phyloP scores from a whole-genome alignment of 768 basidiomycete genomes.

The Pilatotrama ljubarskyi region DNA sequence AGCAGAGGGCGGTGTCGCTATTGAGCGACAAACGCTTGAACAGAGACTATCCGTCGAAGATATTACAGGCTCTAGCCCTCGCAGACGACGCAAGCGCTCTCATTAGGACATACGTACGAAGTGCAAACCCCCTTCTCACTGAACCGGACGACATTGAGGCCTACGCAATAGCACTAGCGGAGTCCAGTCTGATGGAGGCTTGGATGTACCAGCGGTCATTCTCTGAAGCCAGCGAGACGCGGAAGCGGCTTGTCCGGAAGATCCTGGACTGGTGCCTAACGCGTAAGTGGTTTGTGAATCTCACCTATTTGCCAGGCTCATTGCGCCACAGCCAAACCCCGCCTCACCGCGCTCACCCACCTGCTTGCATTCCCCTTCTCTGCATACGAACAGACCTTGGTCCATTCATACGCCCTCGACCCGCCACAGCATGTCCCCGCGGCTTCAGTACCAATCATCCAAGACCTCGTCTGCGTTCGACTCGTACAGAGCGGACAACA shows the following conservation, averaged over 20 bases:
- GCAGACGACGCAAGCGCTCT: conserved; percentile 49
- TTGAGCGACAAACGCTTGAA: conserved; percentile 76
- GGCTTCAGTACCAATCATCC: conserved; percentile 56
- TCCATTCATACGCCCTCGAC: conserved; percentile 59
- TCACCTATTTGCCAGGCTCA: not conserved
- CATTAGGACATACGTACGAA: conserved; percentile 72
- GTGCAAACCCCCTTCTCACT: conserved; percentile 68
- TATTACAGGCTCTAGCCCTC: conserved; percentile 62
- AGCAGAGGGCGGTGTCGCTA: conserved; percentile 66
- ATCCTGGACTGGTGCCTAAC: conserved; percentile 67
- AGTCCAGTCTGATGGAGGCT: conserved; percentile 64
- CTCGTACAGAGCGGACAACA: conserved; percentile 73
- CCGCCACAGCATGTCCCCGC: conserved; percentile 50
- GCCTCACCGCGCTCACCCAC: conserved; percentile 54
- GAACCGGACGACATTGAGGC: conserved; percentile 70
- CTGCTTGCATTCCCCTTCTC: conserved; percentile 69
- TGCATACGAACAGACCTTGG: conserved; percentile 56
- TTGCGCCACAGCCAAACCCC: conserved; percentile 52
- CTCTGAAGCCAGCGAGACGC: conserved; percentile 53
- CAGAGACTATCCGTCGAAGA: conserved; percentile 76
- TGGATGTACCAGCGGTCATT: conserved; percentile 79
- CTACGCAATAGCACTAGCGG: conserved; percentile 69
- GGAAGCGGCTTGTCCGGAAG: conserved; percentile 55
- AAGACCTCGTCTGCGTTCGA: conserved; percentile 78
- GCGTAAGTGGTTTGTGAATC: conserved; percentile 48